Conservation (phyloP, 495 filamentous ascomycete species). For the Hypoxylon perforatum region DNA sequence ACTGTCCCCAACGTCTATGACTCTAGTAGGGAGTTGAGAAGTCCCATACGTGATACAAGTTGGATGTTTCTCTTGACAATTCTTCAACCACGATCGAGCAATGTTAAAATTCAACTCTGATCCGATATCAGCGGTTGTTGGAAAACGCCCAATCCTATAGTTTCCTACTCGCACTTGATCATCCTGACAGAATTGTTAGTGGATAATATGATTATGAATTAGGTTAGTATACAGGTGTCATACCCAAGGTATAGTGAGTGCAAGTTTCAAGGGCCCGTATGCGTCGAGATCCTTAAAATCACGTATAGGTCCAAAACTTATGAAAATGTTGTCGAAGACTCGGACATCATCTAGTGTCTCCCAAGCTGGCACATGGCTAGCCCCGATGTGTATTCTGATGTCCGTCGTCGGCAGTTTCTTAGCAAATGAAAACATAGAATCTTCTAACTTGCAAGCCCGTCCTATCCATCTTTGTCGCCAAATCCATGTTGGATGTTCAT, state of each 20-base stretch:
- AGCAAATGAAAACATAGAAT: background rate
- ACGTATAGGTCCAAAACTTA: conserved; percentile 6
- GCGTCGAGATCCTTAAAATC: background rate
- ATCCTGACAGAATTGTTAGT: background rate
- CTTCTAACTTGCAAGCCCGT: background rate
- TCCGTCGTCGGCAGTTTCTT: background rate
- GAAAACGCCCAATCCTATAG: conserved; percentile 6
- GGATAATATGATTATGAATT: background rate
- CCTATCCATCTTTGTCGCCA: background rate
- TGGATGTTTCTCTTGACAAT: conserved; percentile 12
- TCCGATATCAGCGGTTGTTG: background rate
- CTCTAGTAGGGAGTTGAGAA: conserved; percentile 25
- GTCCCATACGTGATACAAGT: background rate
- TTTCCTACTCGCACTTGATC: background rate
- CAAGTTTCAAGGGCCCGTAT: background rate
- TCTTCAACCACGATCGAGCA: conserved; percentile 8
- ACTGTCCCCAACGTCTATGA: conserved; percentile 29
- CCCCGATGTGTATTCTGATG: background rate
- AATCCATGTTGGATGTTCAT: background rate
- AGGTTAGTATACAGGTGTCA: background rate
- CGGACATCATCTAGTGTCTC: background rate
- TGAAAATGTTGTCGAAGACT: conserved; percentile 5
- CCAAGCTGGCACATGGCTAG: background rate
- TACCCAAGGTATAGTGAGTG: background rate
- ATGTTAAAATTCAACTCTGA: conserved; percentile 16